Conservation (phyloP, 176 grass and related monocot species). For the Poa annua region DNA sequence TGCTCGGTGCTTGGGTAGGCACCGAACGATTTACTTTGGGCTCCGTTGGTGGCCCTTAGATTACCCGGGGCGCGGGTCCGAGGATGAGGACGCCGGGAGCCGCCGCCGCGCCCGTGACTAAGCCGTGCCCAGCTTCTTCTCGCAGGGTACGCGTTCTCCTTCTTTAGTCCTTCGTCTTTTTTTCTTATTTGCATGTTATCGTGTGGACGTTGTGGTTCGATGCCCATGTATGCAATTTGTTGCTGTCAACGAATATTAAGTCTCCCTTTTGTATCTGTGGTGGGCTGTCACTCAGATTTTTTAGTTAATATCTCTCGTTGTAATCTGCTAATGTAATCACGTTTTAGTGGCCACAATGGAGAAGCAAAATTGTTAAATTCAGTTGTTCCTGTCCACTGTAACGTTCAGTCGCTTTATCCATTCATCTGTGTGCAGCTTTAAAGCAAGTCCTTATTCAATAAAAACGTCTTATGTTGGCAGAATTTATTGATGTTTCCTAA, state of each 20-base stretch:
- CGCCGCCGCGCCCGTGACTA: too few relatives aligned
- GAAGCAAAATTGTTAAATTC: not conserved
- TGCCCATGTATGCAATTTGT: too few relatives aligned
- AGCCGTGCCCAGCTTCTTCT: too few relatives aligned
- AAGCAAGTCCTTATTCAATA: not conserved
- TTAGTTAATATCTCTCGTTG: not conserved
- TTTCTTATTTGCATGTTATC: too few relatives aligned
- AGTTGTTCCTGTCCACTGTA: not conserved
- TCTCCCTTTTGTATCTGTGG: not conserved
- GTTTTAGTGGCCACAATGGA: not conserved
- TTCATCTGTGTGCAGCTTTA: not conserved
- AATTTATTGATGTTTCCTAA: not conserved
- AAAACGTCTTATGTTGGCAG: not conserved
- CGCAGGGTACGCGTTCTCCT: too few relatives aligned
- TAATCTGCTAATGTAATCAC: not conserved
- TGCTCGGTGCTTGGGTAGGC: too few relatives aligned
- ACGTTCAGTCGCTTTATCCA: not conserved
- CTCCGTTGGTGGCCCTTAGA: too few relatives aligned
- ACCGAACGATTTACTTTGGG: too few relatives aligned
- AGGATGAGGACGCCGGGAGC: too few relatives aligned
- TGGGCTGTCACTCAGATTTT: not conserved
- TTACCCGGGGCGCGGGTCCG: too few relatives aligned
- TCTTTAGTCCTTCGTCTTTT: too few relatives aligned
- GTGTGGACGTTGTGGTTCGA: too few relatives aligned
- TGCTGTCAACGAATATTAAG: not conserved